Evolutionary conservation across 2,329 filamentous ascomycete species (phyloP), one percentile per base, ranked within the genome.

Genomic region (Triangularia setosa): DNA sequence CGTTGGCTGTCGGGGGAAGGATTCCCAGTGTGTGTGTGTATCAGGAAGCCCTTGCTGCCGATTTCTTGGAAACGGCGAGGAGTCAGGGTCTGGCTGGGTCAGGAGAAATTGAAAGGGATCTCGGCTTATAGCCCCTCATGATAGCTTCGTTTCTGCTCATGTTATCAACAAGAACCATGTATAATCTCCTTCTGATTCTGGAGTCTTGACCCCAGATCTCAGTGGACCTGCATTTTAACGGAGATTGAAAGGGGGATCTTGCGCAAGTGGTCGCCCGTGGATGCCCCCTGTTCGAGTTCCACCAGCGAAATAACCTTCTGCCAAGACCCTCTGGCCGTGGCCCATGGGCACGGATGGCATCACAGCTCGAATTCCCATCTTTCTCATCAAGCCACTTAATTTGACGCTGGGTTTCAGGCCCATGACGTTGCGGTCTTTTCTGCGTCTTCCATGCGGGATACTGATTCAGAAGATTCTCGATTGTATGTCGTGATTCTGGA

Each of bases 221-320:
- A 53, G 53, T 64, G 67, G 61, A 30, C 59, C 65, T 60, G 61
- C 44, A 65, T 64, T 64, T 65, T 56, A 64, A 24, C 54, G 33
- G 52, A 66, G 35, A 66, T 64, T 57, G 53, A 35, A 65, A 66
- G 55, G 66, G 65, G 62, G 60, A 18, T 54, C 23, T 24, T 55
- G 52, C 16, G 25, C 25, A 24, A 24, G 48, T n/a, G 61, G 28
- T 53, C 33, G 33, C 40, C n/a, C 63, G 25, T 60, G 66, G 60
- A 23, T 54, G 52, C 16, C 28, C 64, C 64, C 40, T 61, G 62
- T 35, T 64, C 24, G 14, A 64, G 24, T 35, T 55, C 55, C 48
- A 62, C 59, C 44, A n/a, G 35, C 30, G 64, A 68, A 66, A 68
- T 68, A 66, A 66, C 64, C 56, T 63, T 68, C 33, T 64, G 66